Evolutionary conservation across 441 rosid genomes (phyloP), one percentile per base, ranked within the genome.

Genomic region (Populus hybrid): DNA sequence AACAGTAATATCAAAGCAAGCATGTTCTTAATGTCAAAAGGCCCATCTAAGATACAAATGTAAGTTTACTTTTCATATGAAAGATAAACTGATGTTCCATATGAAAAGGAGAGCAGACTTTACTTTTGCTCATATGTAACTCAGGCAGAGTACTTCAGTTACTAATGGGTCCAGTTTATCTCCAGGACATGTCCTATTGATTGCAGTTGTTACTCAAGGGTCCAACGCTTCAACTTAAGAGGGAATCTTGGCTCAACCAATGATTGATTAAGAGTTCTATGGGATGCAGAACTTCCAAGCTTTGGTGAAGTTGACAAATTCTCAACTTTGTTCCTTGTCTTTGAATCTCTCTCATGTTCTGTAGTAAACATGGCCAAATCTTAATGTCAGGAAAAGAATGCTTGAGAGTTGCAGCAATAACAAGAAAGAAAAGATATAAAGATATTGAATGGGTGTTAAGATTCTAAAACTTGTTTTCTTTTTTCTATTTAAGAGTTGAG

Each of bases 271-370:
- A 80, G 34, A 5, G 78, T 81, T 32, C 83, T 85, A 10, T 73
- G 84, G 0, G 85, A 82, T 23, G 82, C 72, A 0, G 85, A 84
- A 78, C 87, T 85, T 24, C 83, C 82, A 50, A 70, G 74, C 38
- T 69, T 63, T 38, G 83, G 76, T 69, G 76, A 85, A 0, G 79
- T 42, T 10, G 54, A 42, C 54, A 12, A 42, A 42, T 42, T 42
- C 12, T 42, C 11, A n/a, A 32, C 34, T 32, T 32, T 4, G 34
- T 32, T 32, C 34, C 34, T 32, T 32, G 34, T 32, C 34, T 32
- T 84, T 1, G 81, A 70, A 35, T 81, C 76, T 76, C 77, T 82
- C 74, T 20, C 38, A 2, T 76, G 83, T n/a, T 74, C 83, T n/a
- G 76, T 12, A 46, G 70, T 36, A 28, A 70, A 67, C 28, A 35